Evolutionary conservation across 345 rosid species (phyloP).

Genomic region (Eucalyptus virginea): DNA sequence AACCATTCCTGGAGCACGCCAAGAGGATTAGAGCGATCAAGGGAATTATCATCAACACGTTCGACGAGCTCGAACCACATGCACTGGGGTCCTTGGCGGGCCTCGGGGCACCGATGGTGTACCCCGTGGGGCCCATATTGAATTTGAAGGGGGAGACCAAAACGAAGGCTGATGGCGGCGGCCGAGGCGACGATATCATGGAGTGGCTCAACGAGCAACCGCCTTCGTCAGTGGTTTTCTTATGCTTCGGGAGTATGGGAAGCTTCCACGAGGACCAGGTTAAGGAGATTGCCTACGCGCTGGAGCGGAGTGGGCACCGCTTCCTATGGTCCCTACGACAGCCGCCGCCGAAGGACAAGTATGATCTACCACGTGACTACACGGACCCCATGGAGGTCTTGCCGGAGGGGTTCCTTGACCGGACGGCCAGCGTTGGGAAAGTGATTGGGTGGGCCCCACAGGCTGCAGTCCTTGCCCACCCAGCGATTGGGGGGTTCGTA

Average conservation of each 20-base stretch:
- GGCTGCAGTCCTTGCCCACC: too few species aligned
- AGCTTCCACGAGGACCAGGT: constrained; percentile 29
- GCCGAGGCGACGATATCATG: not conserved
- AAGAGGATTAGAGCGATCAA: not conserved
- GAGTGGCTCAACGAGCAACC: constrained; percentile 55
- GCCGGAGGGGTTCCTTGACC: too few species aligned
- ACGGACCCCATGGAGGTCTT: not conserved
- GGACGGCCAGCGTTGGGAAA: too few species aligned
- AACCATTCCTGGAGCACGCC: not conserved
- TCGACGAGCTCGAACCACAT: not conserved
- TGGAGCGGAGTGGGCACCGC: constrained; percentile 5
- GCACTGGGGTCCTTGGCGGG: not conserved
- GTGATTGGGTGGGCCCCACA: too few species aligned
- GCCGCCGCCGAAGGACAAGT: not conserved
- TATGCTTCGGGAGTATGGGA: constrained; percentile 65
- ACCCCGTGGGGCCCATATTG: constrained; percentile 1
- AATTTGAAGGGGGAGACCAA: too few species aligned
- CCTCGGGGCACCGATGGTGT: not conserved
- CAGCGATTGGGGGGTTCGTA: too few species aligned
- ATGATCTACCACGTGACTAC: not conserved
- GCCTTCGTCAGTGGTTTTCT: constrained; percentile 32
- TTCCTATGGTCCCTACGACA: too few species aligned
- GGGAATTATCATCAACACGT: not conserved
- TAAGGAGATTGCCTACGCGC: not conserved
- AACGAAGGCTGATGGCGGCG: too few species aligned